phyloP scores from a whole-genome alignment of 352 stramenopile genomes.

The Phytophthora palmivora region DNA sequence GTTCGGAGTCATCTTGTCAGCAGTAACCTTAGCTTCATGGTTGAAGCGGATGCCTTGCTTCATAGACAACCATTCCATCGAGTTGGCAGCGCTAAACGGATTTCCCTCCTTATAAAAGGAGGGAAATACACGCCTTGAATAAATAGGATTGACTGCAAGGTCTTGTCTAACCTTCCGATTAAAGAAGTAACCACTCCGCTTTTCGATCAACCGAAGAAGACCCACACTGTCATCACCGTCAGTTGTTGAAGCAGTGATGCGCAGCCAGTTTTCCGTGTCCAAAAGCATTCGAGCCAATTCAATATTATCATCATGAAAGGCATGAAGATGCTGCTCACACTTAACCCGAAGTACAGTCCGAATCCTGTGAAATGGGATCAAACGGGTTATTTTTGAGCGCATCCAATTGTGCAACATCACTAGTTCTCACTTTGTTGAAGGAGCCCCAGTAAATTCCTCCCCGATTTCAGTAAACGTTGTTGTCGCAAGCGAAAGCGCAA shows the following conservation, averaged over 20 bases:
- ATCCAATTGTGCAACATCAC: conserved; percentile 3
- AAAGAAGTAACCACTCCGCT: conserved; percentile 78
- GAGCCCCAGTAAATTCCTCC: conserved; percentile 82
- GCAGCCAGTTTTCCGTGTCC: conserved; percentile 88
- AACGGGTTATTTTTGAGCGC: conserved; percentile 1
- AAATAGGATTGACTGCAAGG: conserved; percentile 61
- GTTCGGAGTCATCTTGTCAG: conserved; percentile 12
- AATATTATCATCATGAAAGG: conserved; percentile 84
- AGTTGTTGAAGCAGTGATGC: conserved; percentile 58
- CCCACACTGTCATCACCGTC: conserved; percentile 53
- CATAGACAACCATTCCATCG: conserved; percentile 60
- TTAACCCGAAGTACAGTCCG: conserved; percentile 77
- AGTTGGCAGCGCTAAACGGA: conserved; percentile 64
- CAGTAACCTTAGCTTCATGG: conserved; percentile 28
- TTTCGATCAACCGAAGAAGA: conserved; percentile 76
- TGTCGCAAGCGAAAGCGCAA: conserved; percentile 78
- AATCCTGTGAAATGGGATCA: conserved; percentile 40
- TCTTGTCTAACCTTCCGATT: conserved; percentile 52
- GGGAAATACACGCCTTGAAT: conserved; percentile 72
- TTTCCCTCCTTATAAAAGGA: conserved; percentile 69
- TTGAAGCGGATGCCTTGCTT: conserved; percentile 67
- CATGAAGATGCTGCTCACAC: conserved; percentile 82
- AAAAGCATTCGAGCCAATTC: conserved; percentile 85
- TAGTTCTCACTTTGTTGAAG: conserved; percentile 68
- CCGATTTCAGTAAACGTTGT: conserved; percentile 83